A percentile compares a stretch with the other conserved stretches of the same genome.
Conservation (phyloP, 495 filamentous ascomycete species). For the Penicillium psychrofluorescens region DNA sequence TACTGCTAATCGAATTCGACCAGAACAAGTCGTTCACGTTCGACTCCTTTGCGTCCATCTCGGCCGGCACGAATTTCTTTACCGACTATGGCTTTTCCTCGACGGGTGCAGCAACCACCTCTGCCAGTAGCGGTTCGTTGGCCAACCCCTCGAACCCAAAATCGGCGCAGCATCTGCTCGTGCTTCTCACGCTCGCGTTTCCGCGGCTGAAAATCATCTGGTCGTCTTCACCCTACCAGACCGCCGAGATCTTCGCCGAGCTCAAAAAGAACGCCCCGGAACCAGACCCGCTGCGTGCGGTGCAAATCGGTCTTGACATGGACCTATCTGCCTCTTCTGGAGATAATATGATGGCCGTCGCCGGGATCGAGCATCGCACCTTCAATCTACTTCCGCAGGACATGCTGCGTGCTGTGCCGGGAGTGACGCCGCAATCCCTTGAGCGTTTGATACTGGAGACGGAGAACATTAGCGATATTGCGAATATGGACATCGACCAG, state of each 20-base stretch:
- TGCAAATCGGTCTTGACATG: conserved; percentile 69
- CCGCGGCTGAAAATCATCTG: conserved; percentile 85
- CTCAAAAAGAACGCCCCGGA: conserved; percentile 83
- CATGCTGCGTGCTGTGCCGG: conserved; percentile 81
- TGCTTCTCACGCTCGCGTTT: conserved; percentile 88
- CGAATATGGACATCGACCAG: conserved; percentile 75
- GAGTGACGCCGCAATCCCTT: conserved; percentile 72
- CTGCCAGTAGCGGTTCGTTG: conserved; percentile 33
- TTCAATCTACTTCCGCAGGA: conserved; percentile 71
- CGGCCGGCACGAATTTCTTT: conserved; percentile 29
- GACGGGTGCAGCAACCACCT: conserved; percentile 46
- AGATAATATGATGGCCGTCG: conserved; percentile 51
- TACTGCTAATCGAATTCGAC: conserved; percentile 96
- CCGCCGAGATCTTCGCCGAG: conserved; percentile 91
- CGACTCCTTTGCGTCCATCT: conserved; percentile 67
- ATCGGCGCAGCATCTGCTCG: conserved; percentile 87
- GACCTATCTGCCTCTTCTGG: conserved; percentile 46
- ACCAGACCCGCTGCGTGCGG: conserved; percentile 83
- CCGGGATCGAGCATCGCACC: conserved; percentile 42
- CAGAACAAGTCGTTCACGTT: conserved; percentile 96
- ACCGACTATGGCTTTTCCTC: conserved; percentile 62
- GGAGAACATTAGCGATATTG: conserved; percentile 72
- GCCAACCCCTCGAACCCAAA: conserved; percentile 42
- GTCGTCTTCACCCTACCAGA: conserved; percentile 90
- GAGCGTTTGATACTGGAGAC: conserved; percentile 62